A percentile compares a stretch with the other conserved stretches of the same genome.
These are phyloP conservation scores for Starmerella riodocensis DNA, from an alignment of 805 yeast species.

Conservation along the genomic window DNA sequence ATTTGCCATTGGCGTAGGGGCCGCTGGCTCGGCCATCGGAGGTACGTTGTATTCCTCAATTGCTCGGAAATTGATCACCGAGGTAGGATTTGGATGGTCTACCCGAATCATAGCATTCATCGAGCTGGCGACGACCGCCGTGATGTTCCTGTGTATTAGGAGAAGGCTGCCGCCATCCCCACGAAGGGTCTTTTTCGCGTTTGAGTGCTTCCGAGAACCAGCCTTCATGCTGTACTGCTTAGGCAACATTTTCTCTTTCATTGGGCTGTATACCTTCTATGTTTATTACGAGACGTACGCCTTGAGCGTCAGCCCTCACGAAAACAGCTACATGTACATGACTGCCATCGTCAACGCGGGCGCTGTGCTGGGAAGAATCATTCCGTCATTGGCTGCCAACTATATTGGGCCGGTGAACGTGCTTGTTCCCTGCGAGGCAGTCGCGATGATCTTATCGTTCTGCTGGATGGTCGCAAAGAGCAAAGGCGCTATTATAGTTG, in stretches of 20 bases:
- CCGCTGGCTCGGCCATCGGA: slow-evolving; percentile 41
- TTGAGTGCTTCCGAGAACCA: slow-evolving; percentile 23
- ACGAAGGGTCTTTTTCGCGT: slow-evolving; percentile 21
- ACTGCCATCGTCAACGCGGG: slow-evolving; percentile 29
- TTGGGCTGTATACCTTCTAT: slow-evolving; percentile 27
- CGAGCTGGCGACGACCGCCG: slow-evolving; percentile 24
- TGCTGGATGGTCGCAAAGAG: slow-evolving; percentile 29
- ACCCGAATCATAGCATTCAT: slow-evolving; percentile 38
- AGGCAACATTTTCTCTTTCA: slow-evolving; percentile 23
- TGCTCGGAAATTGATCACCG: slow-evolving; percentile 31
- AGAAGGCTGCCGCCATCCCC: slow-evolving; percentile 25
- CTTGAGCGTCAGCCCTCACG: slow-evolving; percentile 17
- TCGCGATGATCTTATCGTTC: slow-evolving; percentile 26
- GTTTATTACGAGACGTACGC: slow-evolving; percentile 28
- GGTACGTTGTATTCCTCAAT: slow-evolving; percentile 38
- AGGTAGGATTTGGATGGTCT: slow-evolving; percentile 43
- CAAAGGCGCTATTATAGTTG: slow-evolving; percentile 24
- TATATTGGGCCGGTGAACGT: slow-evolving; percentile 36
- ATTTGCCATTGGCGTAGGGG: slow-evolving; percentile 35
- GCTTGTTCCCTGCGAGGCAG: slow-evolving; percentile 24
- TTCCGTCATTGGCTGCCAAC: slow-evolving; percentile 38
- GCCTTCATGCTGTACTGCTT: slow-evolving; percentile 20
- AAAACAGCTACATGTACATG: slow-evolving; percentile 22
- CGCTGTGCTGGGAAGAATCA: slow-evolving; percentile 38
- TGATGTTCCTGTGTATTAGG: slow-evolving; percentile 21